A percentile compares a stretch with the other conserved stretches of the same genome.
These are phyloP conservation scores for Gossypium turneri DNA, from an alignment of 345 rosid genomes.

Conservation along the genomic window DNA sequence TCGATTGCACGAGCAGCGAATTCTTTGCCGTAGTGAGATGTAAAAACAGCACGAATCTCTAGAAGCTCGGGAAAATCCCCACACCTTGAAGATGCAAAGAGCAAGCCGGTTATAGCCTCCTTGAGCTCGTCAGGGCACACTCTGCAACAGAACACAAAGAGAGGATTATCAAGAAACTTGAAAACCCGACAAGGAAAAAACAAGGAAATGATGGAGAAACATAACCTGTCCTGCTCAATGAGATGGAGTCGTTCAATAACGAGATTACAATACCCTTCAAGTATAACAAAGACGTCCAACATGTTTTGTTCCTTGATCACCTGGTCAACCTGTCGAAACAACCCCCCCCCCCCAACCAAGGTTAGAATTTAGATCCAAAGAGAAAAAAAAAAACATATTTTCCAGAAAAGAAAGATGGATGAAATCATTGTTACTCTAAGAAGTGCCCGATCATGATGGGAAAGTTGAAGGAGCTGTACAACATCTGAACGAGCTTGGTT, in stretches of 20 bases:
- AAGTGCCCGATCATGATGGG: constrained; percentile 67
- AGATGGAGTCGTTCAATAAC: constrained; percentile 59
- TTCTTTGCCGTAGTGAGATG: constrained; percentile 73
- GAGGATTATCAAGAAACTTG: not conserved
- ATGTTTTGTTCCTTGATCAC: constrained; percentile 67
- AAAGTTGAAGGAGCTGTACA: constrained; percentile 65
- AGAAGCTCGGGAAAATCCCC: constrained; percentile 94
- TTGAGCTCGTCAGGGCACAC: constrained; percentile 74
- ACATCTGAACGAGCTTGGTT: constrained; percentile 70
- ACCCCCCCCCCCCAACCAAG: not conserved
- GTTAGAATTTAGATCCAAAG: not conserved
- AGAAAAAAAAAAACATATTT: not conserved
- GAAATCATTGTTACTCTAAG: constrained; percentile 39
- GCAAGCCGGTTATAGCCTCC: constrained; percentile 70
- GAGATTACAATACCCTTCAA: constrained; percentile 63
- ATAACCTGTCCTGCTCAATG: constrained; percentile 49
- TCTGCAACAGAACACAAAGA: constrained; percentile 23
- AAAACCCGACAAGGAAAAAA: not conserved
- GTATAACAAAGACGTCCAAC: constrained; percentile 57
- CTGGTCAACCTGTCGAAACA: constrained; percentile 47
- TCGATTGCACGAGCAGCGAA: constrained; percentile 69
- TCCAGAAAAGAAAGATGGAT: not conserved
- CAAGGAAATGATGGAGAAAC: not conserved
- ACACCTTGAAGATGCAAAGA: constrained; percentile 70
- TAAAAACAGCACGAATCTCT: constrained; percentile 60